Base-by-base conservation (phyloP, 179 eudicot genomes). In the Beta corolliflora region DNA sequence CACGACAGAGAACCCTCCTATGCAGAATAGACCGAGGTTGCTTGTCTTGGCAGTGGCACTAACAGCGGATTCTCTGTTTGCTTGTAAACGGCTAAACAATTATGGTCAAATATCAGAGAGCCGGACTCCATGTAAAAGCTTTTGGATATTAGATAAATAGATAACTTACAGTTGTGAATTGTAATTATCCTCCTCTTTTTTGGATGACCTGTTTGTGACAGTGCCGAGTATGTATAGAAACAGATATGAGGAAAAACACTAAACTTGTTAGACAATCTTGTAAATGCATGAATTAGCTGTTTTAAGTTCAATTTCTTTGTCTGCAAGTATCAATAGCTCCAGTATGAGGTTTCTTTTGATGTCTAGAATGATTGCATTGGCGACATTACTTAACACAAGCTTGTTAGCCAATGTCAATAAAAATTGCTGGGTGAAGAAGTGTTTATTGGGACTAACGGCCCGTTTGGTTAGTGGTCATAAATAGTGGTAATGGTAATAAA, bases 1-100 rank as follows among this genome's bases (percentile, higher is more conserved):
- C 76, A 79, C n/a, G 88, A 80, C 36, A 86, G 46, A 84, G 85
- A 89, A 80, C 79, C 87, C 63, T 81, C 85, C 25, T 55, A 82
- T 31, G 83, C 80, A 58, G 88, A 86, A 73, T 88, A 86, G 83
- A 64, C 78, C 29, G 58, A 52, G 23, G 53, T 75, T 31, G 48
- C 25, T 75, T 1, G 15, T 56, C 50, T 75, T 56, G 21, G 65
- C 18, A 29, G 56, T 56, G 21, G 65, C 18, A 29, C 66, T 75
- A 19, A 75, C 16, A 5, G 29, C 21, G 56, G 23, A 75, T 13
- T 53, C 16, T 56, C 77, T 19, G 52, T 73, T 73, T 58, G 29
- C 45, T 31, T 55, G 25, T 55, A 25, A 31, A 73, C 63, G 18
- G 48, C 16, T 29, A 73, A 71, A 54, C 77, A 54, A 52, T 7